Conservation (phyloP, 306 rosid genomes). For the Begonia fuchsioides region DNA sequence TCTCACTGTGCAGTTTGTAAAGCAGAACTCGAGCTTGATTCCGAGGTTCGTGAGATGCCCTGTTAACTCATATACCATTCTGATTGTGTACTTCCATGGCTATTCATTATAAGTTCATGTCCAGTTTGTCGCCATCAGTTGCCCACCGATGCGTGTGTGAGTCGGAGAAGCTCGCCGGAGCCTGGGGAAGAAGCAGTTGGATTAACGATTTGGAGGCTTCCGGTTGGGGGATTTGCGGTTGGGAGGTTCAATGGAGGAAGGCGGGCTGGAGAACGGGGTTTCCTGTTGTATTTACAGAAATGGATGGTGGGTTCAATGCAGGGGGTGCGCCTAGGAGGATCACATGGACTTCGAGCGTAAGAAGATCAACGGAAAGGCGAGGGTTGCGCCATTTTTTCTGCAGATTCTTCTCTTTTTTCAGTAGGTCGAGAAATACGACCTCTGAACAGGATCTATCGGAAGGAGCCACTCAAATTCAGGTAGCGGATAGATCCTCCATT, state of each 20-base stretch:
- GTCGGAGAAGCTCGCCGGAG: conserved; percentile 27
- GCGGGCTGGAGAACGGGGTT: conserved; percentile 42
- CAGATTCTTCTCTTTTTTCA: conserved; percentile 25
- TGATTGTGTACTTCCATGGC: conserved; percentile 62
- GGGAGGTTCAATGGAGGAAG: conserved; percentile 64
- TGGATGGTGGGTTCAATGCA: conserved; percentile 61
- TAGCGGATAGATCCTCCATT: conserved; percentile 29
- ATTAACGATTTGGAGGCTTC: conserved; percentile 61
- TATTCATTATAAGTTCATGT: conserved; percentile 47
- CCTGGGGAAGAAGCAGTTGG: conserved; percentile 37
- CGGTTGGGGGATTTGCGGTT: conserved; percentile 68
- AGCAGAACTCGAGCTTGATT: conserved; percentile 33
- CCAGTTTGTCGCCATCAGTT: conserved; percentile 61
- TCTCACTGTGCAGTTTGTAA: conserved; percentile 57
- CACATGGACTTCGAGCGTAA: conserved; percentile 28
- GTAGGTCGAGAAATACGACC: conserved; percentile 32
- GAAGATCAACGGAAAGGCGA: conserved; percentile 35
- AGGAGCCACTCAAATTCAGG: conserved; percentile 22
- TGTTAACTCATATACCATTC: conserved; percentile 60
- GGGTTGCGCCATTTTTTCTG: conserved; percentile 29
- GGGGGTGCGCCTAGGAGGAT: conserved; percentile 42
- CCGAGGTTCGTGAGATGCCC: conserved; percentile 65
- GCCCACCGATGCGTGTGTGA: conserved; percentile 29
- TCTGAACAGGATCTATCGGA: conserved; percentile 6
- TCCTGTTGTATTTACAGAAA: conserved; percentile 55